A percentile compares a stretch with the other conserved stretches of the same genome.
phyloP scores from a whole-genome alignment of 2,329 filamentous ascomycete genomes.

The Thielaviopsis ethacetica region DNA sequence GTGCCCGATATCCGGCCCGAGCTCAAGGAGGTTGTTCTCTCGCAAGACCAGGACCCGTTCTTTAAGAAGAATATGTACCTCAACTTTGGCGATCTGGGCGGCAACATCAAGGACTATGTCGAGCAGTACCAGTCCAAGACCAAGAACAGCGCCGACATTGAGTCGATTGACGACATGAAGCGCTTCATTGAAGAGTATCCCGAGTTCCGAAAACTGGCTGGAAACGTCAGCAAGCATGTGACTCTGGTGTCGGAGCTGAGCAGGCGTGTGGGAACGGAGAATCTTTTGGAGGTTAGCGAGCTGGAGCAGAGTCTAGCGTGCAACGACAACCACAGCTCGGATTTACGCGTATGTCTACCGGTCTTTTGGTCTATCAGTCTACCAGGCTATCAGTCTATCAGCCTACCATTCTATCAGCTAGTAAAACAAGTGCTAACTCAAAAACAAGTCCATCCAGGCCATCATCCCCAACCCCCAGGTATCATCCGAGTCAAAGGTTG shows the following conservation, averaged over 20 bases:
- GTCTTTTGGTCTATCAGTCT: constrained; percentile 12
- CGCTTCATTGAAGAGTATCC: constrained; percentile 98
- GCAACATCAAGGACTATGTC: constrained; percentile 96
- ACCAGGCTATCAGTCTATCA: not conserved
- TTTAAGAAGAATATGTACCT: constrained; percentile 99
- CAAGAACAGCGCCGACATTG: constrained; percentile 90
- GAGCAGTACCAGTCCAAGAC: constrained; percentile 96
- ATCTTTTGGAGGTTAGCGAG: constrained; percentile 88
- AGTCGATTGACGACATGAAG: constrained; percentile 98
- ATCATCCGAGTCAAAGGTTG: constrained; percentile 67
- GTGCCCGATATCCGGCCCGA: constrained; percentile 75
- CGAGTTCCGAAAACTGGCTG: constrained; percentile 90
- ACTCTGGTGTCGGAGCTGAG: constrained; percentile 89
- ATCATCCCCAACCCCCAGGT: constrained; percentile 70
- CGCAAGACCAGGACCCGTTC: constrained; percentile 94
- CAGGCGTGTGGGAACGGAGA: constrained; percentile 69
- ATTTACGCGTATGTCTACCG: constrained; percentile 53
- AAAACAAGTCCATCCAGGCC: constrained; percentile 51
- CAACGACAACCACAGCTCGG: constrained; percentile 82
- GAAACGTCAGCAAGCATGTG: constrained; percentile 97
- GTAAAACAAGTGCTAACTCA: not conserved
- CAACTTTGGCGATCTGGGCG: constrained; percentile 89
- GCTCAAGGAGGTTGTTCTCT: constrained; percentile 83
- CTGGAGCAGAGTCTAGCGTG: constrained; percentile 93
- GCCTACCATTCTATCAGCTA: not conserved